Percentiles rank a stretch among this genome's conserved stretches.
These are phyloP conservation scores for Ceratocystis smalleyi DNA, from an alignment of 2,329 filamentous ascomycete genomes.

Conservation along the genomic window DNA sequence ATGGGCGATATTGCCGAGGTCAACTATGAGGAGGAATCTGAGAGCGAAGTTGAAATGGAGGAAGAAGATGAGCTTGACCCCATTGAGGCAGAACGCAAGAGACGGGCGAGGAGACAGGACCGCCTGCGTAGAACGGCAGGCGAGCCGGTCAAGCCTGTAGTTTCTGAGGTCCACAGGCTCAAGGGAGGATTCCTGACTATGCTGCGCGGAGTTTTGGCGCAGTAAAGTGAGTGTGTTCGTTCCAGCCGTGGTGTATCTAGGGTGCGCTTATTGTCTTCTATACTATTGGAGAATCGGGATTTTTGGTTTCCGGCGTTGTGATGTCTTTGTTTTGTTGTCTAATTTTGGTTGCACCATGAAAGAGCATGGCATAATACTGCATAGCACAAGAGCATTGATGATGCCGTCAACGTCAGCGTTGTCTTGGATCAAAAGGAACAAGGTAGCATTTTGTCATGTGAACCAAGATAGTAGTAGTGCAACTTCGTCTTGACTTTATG, in stretches of 20 bases:
- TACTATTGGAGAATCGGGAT: background rate
- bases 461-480: background rate
- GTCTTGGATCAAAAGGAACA: too few species aligned
- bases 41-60: slow-evolving; percentile 51
- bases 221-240: slow-evolving; percentile 30
- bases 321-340: background rate
- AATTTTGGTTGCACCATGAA: too few species aligned
- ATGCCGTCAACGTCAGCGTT: too few species aligned
- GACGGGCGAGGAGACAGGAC: slow-evolving; percentile 63
- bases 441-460: too few species aligned
- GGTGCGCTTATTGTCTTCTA: background rate
- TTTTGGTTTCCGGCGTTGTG: background rate
- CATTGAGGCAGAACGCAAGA: slow-evolving; percentile 69
- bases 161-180: slow-evolving; percentile 68
- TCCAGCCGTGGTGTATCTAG: background rate
- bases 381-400: too few species aligned
- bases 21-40: slow-evolving; percentile 42
- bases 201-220: slow-evolving; percentile 65
- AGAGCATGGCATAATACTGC: too few species aligned
- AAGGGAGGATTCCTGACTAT: slow-evolving; percentile 66
- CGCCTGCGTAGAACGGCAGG: slow-evolving; percentile 64
- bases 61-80: slow-evolving; percentile 69
- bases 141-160: slow-evolving; percentile 64
- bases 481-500: background rate
- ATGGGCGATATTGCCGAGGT: slow-evolving; percentile 77